Conservation (phyloP, 805 yeast genomes). For the Metschnikowia cubensis region DNA sequence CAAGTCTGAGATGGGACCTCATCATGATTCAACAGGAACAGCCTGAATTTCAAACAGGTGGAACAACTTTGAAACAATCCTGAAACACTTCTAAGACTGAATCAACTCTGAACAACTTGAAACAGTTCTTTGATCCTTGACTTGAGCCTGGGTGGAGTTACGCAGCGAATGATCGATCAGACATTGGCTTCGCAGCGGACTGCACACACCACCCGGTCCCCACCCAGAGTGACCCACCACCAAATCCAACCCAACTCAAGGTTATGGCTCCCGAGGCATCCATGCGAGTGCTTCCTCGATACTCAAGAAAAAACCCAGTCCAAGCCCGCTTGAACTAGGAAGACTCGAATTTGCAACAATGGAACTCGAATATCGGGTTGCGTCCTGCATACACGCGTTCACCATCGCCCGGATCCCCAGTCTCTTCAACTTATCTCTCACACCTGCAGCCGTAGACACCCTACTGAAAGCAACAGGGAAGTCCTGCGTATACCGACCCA, state of each 20-base stretch:
- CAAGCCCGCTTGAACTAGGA: constrained; percentile 13
- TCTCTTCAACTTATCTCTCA: constrained; percentile 47
- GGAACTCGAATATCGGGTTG: not conserved
- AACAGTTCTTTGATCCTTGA: not conserved
- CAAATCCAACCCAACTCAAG: too few species aligned
- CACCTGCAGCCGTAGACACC: constrained; percentile 44
- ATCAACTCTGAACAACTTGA: too few species aligned
- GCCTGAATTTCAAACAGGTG: not conserved
- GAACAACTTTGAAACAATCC: too few species aligned
- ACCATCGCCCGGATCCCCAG: constrained; percentile 50
- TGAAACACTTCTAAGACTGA: too few species aligned
- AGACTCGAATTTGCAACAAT: too few species aligned
- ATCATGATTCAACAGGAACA: too few species aligned
- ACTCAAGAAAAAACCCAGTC: constrained; percentile 41
- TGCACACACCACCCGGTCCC: not conserved
- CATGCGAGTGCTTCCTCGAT: constrained; percentile 52
- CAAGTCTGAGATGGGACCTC: not conserved
- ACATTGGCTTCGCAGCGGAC: not conserved
- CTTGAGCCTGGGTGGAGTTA: not conserved
- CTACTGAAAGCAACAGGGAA: constrained; percentile 60
- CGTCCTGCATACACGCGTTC: constrained; percentile 16
- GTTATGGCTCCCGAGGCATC: not conserved
- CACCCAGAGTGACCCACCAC: not conserved
- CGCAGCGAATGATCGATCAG: not conserved
- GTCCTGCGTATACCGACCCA: constrained; percentile 46